phyloP scores from a whole-genome alignment of 202 grass and related monocot species.

The Setaria viridis region DNA sequence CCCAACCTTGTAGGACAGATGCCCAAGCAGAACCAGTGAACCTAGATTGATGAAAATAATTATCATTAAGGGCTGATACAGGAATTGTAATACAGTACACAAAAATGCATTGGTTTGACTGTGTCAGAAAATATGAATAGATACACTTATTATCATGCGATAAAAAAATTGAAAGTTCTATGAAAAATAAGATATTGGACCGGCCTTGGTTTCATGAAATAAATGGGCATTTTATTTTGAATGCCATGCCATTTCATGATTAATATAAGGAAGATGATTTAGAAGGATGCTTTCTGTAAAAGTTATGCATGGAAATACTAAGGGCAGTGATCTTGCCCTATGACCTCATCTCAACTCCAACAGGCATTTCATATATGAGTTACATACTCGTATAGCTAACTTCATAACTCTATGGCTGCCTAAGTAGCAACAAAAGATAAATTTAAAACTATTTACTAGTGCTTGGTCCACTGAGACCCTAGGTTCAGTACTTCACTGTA shows the following conservation, averaged over 20 bases:
- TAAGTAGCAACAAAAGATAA: not conserved
- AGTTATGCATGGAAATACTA: not conserved
- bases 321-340: conserved; percentile 25
- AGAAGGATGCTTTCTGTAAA: conserved; percentile 13
- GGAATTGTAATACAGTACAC: conserved; percentile 8
- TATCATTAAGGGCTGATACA: conserved; percentile 1
- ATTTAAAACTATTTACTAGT: not conserved
- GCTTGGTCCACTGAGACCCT: not conserved
- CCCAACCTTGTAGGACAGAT: conserved; percentile 75
- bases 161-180: conserved; percentile 4
- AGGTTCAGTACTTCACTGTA: not conserved
- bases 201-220: conserved; percentile 11
- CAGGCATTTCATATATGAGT: conserved; percentile 13
- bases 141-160: not conserved
- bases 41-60: conserved; percentile 61
- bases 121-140: conserved; percentile 9
- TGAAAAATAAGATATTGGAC: conserved; percentile 6
- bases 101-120: conserved; percentile 4
- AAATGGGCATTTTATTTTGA: not conserved
- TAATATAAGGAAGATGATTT: conserved; percentile 6
- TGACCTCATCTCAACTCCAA: conserved; percentile 20
- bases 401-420: not conserved
- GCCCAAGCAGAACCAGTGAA: conserved; percentile 91
- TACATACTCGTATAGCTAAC: not conserved
- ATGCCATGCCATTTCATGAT: not conserved